Conservation (phyloP, 768 basidiomycete genomes). For the Clitopilus hobsonii region DNA sequence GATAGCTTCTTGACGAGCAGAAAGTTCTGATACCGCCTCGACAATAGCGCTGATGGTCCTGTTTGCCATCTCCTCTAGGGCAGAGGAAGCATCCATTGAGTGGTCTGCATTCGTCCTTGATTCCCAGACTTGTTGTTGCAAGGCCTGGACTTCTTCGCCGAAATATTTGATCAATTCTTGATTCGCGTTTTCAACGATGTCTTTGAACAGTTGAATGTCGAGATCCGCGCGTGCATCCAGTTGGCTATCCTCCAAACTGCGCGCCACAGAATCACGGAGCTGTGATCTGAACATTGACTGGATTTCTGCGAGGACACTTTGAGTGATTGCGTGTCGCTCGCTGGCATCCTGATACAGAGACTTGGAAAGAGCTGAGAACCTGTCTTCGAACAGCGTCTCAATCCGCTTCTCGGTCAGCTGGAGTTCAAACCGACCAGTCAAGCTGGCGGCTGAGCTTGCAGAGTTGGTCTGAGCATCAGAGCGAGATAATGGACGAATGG, state of each 20-base stretch:
- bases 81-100: slow-evolving; percentile 29
- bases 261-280: slow-evolving; percentile 56
- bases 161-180: slow-evolving; percentile 53
- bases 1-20: slow-evolving; percentile 53
- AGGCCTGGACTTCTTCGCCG: slow-evolving; percentile 53
- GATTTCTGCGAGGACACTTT: slow-evolving; percentile 62
- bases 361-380: slow-evolving; percentile 47
- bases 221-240: slow-evolving; percentile 73
- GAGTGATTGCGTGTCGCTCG: slow-evolving; percentile 36
- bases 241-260: slow-evolving; percentile 55
- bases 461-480: slow-evolving; percentile 36
- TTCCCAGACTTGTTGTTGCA: slow-evolving; percentile 37
- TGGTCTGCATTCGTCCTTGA: slow-evolving; percentile 17
- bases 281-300: slow-evolving; percentile 65
- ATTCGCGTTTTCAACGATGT: slow-evolving; percentile 64
- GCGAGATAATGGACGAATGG: slow-evolving; percentile 4
- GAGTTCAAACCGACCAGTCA: slow-evolving; percentile 52
- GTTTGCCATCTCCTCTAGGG: slow-evolving; percentile 56
- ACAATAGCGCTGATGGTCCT: slow-evolving; percentile 57
- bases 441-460: slow-evolving; percentile 43
- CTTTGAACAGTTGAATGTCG: slow-evolving; percentile 73
- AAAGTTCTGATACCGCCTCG: slow-evolving; percentile 51
- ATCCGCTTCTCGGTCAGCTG: slow-evolving; percentile 60
- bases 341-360: slow-evolving; percentile 27
- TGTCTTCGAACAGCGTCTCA: slow-evolving; percentile 64